Conservation (phyloP, 371 early-diverging fungal species). For the Capniomyces stellatus region DNA sequence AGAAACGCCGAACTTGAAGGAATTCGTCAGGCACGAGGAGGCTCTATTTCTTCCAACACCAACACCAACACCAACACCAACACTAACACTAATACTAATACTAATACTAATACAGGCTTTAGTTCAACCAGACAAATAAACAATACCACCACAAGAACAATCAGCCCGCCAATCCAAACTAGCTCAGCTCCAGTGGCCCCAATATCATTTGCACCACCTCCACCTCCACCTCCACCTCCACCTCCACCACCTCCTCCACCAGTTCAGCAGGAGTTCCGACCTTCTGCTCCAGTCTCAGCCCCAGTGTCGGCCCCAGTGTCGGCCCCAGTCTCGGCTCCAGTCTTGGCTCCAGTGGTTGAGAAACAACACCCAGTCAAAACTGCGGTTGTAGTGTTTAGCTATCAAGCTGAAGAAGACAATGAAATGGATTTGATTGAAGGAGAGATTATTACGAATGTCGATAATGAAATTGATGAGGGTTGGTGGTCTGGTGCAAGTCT, state of each 20-base stretch:
- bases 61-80: background rate
- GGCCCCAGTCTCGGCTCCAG: too few species aligned
- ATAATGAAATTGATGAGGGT: constrained; percentile 70
- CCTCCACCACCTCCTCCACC: background rate
- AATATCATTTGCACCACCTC: constrained; percentile 6
- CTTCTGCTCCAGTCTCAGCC: background rate
- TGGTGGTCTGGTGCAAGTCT: constrained; percentile 83
- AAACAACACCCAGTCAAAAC: constrained; percentile 12
- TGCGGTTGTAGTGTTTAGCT: constrained; percentile 54
- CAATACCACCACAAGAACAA: background rate
- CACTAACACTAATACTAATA: background rate
- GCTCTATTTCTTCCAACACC: background rate
- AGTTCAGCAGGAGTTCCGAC: background rate
- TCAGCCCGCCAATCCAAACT: background rate
- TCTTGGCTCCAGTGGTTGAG: background rate
- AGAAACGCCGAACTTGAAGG: constrained; percentile 22
- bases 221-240: constrained; percentile 13
- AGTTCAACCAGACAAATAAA: background rate
- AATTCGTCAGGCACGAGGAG: constrained; percentile 12
- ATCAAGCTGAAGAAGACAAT: constrained; percentile 58
- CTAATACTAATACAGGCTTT: background rate
- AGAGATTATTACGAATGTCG: constrained; percentile 57
- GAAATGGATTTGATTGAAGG: constrained; percentile 74
- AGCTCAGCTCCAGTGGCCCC: background rate
- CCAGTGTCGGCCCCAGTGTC: too few species aligned